A percentile compares a stretch with the other conserved stretches of the same genome.
Evolutionary conservation across 1,139 yeast species (phyloP).

Genomic region (Suhomyces anneliseae): DNA sequence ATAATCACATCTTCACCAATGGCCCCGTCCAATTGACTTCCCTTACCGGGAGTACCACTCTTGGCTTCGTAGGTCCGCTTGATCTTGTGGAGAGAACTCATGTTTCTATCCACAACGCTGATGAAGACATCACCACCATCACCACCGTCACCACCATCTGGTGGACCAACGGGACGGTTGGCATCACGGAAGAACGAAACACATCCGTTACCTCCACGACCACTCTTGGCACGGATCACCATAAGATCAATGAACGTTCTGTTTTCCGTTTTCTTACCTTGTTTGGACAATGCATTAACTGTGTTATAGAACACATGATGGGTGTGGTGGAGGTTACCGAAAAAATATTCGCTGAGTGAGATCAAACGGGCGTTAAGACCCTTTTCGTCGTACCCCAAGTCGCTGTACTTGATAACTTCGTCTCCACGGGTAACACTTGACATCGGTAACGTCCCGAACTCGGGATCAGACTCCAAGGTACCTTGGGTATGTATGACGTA

Average conservation of each 20-base stretch:
- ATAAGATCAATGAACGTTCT: conserved; percentile 59
- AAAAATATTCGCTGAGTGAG: conserved; percentile 40
- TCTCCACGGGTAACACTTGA: conserved; percentile 1
- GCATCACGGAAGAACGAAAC: conserved; percentile 87
- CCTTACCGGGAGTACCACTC: conserved; percentile 70
- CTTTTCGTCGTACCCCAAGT: conserved; percentile 21
- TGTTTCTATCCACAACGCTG: conserved; percentile 65
- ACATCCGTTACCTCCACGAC: conserved; percentile 86
- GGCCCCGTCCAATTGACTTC: conserved; percentile 79
- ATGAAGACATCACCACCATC: conserved; percentile 84
- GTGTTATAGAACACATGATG: conserved; percentile 39
- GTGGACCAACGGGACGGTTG: conserved; percentile 83
- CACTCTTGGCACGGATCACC: conserved; percentile 67
- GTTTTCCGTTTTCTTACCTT: conserved; percentile 40
- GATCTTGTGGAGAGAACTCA: conserved; percentile 69
- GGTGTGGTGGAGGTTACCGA: conserved; percentile 44
- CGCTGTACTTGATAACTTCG: conserved; percentile 17
- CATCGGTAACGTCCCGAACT: background rate
- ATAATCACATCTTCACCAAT: conserved; percentile 76
- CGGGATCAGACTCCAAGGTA: conserved; percentile 1
- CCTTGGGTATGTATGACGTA: conserved; percentile 10
- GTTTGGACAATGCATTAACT: conserved; percentile 23
- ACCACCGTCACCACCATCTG: conserved; percentile 99
- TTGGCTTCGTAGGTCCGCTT: conserved; percentile 68
- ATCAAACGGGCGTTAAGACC: conserved; percentile 26